A percentile compares a stretch with the other conserved stretches of the same genome.
These are phyloP conservation scores for Sambucus nigra DNA, from an alignment of 129 eudicot genomes.

Conservation along the genomic window DNA sequence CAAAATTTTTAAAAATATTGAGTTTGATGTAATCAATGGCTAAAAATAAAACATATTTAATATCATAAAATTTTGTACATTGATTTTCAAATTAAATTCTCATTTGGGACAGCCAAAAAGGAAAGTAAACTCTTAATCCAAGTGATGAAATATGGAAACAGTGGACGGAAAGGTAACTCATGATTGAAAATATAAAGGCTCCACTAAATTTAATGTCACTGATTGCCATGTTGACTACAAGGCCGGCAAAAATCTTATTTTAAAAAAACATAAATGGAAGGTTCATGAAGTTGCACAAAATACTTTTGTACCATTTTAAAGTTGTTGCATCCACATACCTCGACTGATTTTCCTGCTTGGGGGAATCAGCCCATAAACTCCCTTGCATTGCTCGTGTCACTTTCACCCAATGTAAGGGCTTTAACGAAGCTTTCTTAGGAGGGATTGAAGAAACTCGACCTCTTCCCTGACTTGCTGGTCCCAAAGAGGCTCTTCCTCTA, in stretches of 20 bases:
- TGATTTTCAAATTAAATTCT: no score
- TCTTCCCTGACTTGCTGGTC: conserved; percentile 43
- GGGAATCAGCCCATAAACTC: conserved; percentile 93
- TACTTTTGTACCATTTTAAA: conserved; percentile 3
- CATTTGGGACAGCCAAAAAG: no score
- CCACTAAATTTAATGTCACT: background rate
- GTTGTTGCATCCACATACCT: conserved; percentile 31
- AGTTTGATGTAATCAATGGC: no score
- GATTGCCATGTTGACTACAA: background rate
- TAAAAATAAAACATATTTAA: no score
- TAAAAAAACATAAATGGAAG: background rate
- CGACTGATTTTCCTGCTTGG: conserved; percentile 65
- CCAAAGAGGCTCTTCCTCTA: conserved; percentile 40
- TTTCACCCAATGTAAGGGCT: conserved; percentile 93
- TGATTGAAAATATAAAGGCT: background rate
- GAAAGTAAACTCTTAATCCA: no score
- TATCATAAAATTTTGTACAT: no score
- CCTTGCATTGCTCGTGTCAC: conserved; percentile 94
- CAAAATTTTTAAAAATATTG: no score
- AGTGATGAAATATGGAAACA: conserved; percentile 7
- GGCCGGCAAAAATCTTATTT: no score
- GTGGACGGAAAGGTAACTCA: background rate
- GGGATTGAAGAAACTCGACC: conserved; percentile 55
- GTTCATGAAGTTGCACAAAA: background rate
- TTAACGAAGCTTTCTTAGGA: conserved; percentile 65